Evolutionary conservation across 495 filamentous ascomycete genomes (phyloP).

Genomic region (Ramalina intermedia): DNA sequence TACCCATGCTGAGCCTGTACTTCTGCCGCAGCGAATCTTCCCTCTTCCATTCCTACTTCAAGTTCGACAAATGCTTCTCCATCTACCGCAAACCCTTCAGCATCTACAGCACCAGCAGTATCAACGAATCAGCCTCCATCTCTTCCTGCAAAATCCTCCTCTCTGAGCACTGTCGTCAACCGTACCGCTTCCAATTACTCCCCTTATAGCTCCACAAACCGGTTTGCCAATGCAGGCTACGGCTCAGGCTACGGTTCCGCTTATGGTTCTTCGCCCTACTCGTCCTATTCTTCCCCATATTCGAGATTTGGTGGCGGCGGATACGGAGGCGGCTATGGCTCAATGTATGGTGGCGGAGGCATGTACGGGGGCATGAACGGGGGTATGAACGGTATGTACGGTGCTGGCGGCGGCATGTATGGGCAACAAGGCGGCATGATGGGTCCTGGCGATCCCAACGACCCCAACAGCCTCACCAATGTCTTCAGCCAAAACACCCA

Average conservation of each 20-base stretch:
- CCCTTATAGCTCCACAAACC: constrained; percentile 43
- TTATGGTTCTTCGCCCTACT: constrained; percentile 1
- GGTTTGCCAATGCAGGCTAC: constrained; percentile 28
- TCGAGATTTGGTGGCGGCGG: constrained; percentile 51
- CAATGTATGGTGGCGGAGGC: constrained; percentile 43
- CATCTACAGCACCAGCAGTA: constrained; percentile 26
- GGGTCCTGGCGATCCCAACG: constrained; percentile 55
- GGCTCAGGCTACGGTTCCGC: constrained; percentile 29
- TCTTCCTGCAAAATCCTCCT: constrained; percentile 67
- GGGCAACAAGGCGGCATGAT: constrained; percentile 36
- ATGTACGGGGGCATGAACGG: constrained; percentile 28
- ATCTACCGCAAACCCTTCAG: constrained; percentile 18
- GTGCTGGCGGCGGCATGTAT: constrained; percentile 36
- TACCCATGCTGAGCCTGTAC: neutral
- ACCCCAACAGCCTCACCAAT: constrained; percentile 83
- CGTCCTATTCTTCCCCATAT: constrained; percentile 45
- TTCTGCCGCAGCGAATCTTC: constrained; percentile 5
- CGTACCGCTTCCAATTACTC: constrained; percentile 73
- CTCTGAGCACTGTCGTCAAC: constrained; percentile 56
- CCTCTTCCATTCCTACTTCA: neutral
- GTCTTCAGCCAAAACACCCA: constrained; percentile 84
- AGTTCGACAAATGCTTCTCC: constrained; percentile 8
- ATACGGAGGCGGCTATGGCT: constrained; percentile 26
- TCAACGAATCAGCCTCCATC: constrained; percentile 40
- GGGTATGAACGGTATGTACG: constrained; percentile 39